Conservation (phyloP, 139 green algal genomes). For the Asterochloris erici region DNA sequence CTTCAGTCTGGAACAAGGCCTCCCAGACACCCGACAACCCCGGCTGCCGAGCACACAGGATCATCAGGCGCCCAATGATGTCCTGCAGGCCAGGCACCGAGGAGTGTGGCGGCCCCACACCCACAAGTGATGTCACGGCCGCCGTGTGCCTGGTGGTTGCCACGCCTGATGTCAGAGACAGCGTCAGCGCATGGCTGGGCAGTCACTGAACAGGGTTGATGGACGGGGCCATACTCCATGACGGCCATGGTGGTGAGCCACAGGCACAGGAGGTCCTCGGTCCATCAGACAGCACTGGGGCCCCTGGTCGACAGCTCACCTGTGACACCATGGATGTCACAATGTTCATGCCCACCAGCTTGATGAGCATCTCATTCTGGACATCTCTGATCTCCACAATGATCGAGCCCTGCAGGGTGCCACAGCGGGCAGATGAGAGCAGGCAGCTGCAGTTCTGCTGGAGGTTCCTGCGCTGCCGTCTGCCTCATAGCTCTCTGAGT, state of each 20-base stretch:
- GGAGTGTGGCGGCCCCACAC: too few species aligned
- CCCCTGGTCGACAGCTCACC: too few species aligned
- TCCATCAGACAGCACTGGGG: too few species aligned
- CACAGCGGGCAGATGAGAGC: neutral
- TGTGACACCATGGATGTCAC: too few species aligned
- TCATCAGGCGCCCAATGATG: slow-evolving; percentile 43
- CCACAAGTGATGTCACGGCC: too few species aligned
- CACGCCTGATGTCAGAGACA: neutral
- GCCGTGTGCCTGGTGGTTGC: too few species aligned
- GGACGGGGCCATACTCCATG: too few species aligned
- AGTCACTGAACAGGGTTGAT: neutral
- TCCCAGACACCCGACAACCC: slow-evolving; percentile 44
- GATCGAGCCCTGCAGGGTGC: neutral
- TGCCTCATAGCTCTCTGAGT: too few species aligned
- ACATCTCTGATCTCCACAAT: slow-evolving; percentile 42
- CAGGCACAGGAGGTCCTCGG: too few species aligned
- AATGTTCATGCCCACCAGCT: slow-evolving; percentile 27
- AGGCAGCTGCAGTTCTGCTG: too few species aligned
- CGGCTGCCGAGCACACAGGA: slow-evolving; percentile 43
- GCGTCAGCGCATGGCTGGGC: neutral
- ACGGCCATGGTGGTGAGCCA: too few species aligned
- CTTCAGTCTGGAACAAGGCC: slow-evolving; percentile 7
- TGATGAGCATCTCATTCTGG: slow-evolving; percentile 50
- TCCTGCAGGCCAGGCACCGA: neutral
- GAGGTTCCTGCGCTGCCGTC: too few species aligned